Evolutionary conservation across 2,329 filamentous ascomycete genomes (phyloP).

Genomic region (Fusarium stilboides): DNA sequence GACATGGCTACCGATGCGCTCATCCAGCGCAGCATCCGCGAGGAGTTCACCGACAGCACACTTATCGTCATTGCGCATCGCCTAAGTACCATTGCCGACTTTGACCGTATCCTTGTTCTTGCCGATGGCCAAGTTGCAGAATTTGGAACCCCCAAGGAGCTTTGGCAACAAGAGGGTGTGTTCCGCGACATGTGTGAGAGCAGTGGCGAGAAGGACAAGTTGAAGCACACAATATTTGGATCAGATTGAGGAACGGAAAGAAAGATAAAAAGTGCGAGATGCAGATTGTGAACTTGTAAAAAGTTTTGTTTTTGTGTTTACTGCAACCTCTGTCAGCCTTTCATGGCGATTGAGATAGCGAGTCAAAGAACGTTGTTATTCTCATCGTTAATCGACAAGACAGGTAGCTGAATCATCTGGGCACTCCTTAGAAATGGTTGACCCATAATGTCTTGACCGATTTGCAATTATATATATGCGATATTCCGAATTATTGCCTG

Average conservation of each 20-base stretch:
- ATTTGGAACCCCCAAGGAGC: slow-evolving; percentile 74
- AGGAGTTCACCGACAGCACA: slow-evolving; percentile 78
- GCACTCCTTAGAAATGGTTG: neutral
- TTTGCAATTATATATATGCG: neutral
- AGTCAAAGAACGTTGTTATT: neutral
- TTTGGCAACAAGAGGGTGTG: slow-evolving; percentile 70
- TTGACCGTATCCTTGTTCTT: slow-evolving; percentile 81
- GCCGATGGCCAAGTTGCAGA: slow-evolving; percentile 77
- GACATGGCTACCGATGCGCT: slow-evolving; percentile 83
- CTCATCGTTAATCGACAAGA: neutral
- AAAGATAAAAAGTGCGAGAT: neutral
- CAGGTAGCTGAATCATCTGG: neutral
- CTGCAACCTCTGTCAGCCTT: neutral
- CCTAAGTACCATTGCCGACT: slow-evolving; percentile 82
- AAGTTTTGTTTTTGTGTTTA: slow-evolving; percentile 1
- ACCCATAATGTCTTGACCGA: neutral
- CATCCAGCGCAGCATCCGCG: slow-evolving; percentile 80
- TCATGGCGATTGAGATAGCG: neutral
- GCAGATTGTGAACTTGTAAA: neutral
- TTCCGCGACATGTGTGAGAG: slow-evolving; percentile 76
- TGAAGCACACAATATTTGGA: slow-evolving; percentile 63
- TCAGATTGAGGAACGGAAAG: neutral
- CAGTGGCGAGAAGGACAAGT: slow-evolving; percentile 71
- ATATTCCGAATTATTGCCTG: neutral
- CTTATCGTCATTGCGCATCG: slow-evolving; percentile 83